A percentile compares a stretch with the other conserved stretches of the same genome.
phyloP scores from a whole-genome alignment of 2,329 filamentous ascomycete genomes.

The Hypoxylon rubiginosum region DNA sequence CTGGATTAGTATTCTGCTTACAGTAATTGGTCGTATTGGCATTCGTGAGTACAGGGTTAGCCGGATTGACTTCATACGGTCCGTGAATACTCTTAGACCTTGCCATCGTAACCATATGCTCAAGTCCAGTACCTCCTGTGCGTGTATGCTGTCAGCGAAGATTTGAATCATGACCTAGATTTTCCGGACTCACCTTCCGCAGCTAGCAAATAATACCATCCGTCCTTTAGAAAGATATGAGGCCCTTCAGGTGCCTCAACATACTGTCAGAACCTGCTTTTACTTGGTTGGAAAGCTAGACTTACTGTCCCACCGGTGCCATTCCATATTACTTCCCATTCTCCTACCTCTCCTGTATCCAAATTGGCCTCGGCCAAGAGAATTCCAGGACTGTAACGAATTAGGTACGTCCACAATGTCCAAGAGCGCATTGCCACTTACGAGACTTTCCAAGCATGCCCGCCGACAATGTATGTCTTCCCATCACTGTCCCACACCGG shows the following conservation, averaged over 20 bases:
- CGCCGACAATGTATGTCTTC: constrained; percentile 63
- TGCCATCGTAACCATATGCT: constrained; percentile 64
- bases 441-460: constrained; percentile 55
- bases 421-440: constrained; percentile 27
- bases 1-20: constrained; percentile 31
- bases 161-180: neutral
- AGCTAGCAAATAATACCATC: constrained; percentile 66
- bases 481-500: constrained; percentile 70
- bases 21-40: constrained; percentile 59
- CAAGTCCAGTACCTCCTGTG: constrained; percentile 60
- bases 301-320: constrained; percentile 58
- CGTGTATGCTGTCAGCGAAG: neutral
- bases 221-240: constrained; percentile 65
- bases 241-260: constrained; percentile 63
- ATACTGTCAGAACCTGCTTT: neutral
- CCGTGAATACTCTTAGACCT: constrained; percentile 58
- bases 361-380: constrained; percentile 57
- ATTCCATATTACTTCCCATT: constrained; percentile 61
- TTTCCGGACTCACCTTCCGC: constrained; percentile 58
- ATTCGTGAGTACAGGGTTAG: constrained; percentile 63
- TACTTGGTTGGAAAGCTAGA: neutral
- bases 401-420: neutral
- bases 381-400: constrained; percentile 54
- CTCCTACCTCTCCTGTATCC: constrained; percentile 56
- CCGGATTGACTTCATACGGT: constrained; percentile 59